Conservation (phyloP, 2,329 filamentous ascomycete genomes). For the Diplodia corticola region DNA sequence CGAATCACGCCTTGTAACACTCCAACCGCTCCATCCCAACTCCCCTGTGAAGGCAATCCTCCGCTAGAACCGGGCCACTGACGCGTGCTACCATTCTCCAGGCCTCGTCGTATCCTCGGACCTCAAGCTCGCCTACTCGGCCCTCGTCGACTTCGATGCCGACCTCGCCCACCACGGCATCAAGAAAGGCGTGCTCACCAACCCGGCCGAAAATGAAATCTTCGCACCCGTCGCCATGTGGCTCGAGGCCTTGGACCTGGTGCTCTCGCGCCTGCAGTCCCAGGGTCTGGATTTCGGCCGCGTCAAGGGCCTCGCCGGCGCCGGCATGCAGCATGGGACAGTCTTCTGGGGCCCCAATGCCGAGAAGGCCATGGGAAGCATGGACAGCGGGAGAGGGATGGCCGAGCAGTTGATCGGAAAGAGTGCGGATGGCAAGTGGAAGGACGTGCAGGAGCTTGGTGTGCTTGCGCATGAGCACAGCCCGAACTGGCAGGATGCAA, state of each 20-base stretch:
- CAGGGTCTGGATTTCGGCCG: slow-evolving; percentile 70
- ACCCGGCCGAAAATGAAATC: slow-evolving; percentile 81
- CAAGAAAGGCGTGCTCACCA: slow-evolving; percentile 82
- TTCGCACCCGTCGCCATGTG: slow-evolving; percentile 92
- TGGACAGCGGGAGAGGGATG: slow-evolving; percentile 64
- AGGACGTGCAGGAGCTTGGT: slow-evolving; percentile 40
- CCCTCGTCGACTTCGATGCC: slow-evolving; percentile 92
- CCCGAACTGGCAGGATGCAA: slow-evolving; percentile 98
- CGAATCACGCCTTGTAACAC: background rate
- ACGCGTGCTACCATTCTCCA: slow-evolving; percentile 37
- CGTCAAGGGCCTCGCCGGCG: slow-evolving; percentile 82
- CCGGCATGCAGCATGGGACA: slow-evolving; percentile 96
- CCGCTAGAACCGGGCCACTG: background rate
- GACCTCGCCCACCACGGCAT: slow-evolving; percentile 72
- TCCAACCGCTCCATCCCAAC: background rate
- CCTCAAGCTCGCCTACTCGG: slow-evolving; percentile 76
- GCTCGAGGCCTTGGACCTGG: slow-evolving; percentile 88
- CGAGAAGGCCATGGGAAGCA: slow-evolving; percentile 59
- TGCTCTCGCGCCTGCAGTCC: slow-evolving; percentile 70
- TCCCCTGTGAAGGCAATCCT: background rate
- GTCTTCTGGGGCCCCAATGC: slow-evolving; percentile 84
- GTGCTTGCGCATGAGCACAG: slow-evolving; percentile 84
- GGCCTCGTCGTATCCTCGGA: slow-evolving; percentile 81
- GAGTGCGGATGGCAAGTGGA: slow-evolving; percentile 31
- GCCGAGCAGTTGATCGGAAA: slow-evolving; percentile 65